Evolutionary conservation across 2,329 filamentous ascomycete species (phyloP).

Genomic region (Claviceps monticola): DNA sequence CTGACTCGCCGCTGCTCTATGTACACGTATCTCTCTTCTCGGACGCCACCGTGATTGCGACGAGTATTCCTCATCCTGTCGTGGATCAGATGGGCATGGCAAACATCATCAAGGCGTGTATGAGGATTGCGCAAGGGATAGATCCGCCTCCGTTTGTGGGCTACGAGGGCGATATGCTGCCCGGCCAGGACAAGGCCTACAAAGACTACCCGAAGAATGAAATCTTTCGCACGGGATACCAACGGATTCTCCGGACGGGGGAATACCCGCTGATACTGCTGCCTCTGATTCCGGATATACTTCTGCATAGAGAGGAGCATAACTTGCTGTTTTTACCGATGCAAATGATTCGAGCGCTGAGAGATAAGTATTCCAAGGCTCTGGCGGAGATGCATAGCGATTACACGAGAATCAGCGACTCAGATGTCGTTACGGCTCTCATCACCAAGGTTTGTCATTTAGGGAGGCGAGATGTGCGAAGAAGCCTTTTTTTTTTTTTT

Average conservation of each 20-base stretch:
- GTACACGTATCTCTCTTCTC: constrained; percentile 2
- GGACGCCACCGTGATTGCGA: background rate
- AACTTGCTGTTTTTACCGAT: constrained; percentile 2
- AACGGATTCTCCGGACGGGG: background rate
- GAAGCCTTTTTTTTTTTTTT: background rate
- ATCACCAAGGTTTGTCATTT: constrained; percentile 4
- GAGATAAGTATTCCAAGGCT: background rate
- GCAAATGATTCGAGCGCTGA: background rate
- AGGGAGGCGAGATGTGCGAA: background rate
- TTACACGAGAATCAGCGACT: constrained; percentile 2
- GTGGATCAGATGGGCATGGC: constrained; percentile 2
- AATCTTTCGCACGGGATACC: background rate
- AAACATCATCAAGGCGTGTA: constrained; percentile 3
- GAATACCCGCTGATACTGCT: constrained; percentile 1
- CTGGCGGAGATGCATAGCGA: constrained; percentile 1
- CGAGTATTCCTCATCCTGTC: background rate
- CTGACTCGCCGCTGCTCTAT: background rate
- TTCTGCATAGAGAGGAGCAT: background rate
- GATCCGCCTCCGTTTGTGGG: constrained; percentile 1
- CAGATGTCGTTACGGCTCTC: constrained; percentile 6
- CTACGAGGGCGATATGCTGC: constrained; percentile 3
- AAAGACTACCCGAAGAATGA: background rate
- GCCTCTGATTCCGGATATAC: background rate
- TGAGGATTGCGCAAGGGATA: background rate
- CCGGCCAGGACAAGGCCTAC: background rate